These are phyloP conservation scores for Cyclotella sp. DNA, from an alignment of 108 stramenopile genomes.

Conservation along the genomic window DNA sequence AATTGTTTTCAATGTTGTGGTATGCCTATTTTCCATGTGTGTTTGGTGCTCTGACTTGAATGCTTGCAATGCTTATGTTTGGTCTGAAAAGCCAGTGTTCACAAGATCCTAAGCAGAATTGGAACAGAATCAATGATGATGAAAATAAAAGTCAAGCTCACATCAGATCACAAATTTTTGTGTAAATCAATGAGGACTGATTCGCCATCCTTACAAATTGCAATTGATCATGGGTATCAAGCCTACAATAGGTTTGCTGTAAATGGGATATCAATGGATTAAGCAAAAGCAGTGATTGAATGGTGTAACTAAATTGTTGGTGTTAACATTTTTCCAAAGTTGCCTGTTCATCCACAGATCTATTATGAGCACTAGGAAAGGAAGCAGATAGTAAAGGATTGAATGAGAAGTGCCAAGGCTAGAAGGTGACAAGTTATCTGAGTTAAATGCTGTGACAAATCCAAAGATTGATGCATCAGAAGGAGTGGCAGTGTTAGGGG, in stretches of 20 bases:
- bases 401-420: neutral
- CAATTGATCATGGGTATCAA: slow-evolving; percentile 7
- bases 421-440: neutral
- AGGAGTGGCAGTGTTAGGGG: neutral
- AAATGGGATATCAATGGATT: slow-evolving; percentile 4
- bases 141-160: slow-evolving; percentile 19
- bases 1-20: no score
- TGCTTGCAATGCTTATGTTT: no score
- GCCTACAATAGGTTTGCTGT: neutral
- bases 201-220: slow-evolving; percentile 25
- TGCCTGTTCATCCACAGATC: slow-evolving; percentile 24
- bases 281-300: slow-evolving; percentile 14
- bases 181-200: slow-evolving; percentile 12
- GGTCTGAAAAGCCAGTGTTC: no score
- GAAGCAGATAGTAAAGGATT: slow-evolving; percentile 25
- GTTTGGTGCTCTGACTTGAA: no score
- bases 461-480: no score
- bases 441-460: no score
- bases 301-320: slow-evolving; percentile 45
- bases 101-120: no score
- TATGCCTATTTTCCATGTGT: no score
- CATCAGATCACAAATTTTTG: slow-evolving; percentile 31
- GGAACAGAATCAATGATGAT: no score
- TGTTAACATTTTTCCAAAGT: slow-evolving; percentile 30
- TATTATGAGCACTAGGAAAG: slow-evolving; percentile 6